Conservation (phyloP, 768 basidiomycete species). For the Tulasnella sp. region DNA sequence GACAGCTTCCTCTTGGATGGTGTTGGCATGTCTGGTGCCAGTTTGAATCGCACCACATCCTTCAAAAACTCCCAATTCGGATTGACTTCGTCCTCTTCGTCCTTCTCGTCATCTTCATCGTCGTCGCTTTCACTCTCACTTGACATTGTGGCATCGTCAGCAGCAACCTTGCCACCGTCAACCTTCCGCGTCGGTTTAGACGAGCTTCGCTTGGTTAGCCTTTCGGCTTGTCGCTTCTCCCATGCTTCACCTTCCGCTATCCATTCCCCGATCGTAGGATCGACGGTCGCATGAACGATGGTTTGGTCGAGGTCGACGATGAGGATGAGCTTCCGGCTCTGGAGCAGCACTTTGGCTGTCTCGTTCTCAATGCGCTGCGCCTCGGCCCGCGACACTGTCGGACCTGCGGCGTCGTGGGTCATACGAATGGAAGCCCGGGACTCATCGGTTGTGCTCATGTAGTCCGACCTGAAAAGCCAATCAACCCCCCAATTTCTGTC, state of each 20-base stretch:
- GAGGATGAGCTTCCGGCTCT: constrained; percentile 70
- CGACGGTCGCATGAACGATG: constrained; percentile 96
- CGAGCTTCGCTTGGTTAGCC: not conserved
- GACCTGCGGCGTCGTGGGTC: constrained; percentile 85
- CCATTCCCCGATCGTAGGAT: constrained; percentile 98
- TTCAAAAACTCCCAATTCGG: constrained; percentile 88
- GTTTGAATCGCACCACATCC: constrained; percentile 81
- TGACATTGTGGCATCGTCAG: constrained; percentile 24
- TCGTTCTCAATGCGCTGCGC: constrained; percentile 81
- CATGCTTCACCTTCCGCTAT: constrained; percentile 74
- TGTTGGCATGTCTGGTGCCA: constrained; percentile 60
- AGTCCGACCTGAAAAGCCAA: constrained; percentile 52
- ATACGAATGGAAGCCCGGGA: constrained; percentile 84
- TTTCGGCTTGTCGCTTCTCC: constrained; percentile 48
- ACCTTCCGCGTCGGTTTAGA: not conserved
- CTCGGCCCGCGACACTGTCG: constrained; percentile 86
- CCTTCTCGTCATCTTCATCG: constrained; percentile 29
- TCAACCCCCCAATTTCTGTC: not conserved
- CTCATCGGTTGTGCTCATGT: constrained; percentile 78
- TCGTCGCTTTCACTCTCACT: constrained; percentile 26
- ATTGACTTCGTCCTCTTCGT: constrained; percentile 47
- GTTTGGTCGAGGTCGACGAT: constrained; percentile 99
- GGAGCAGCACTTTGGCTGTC: constrained; percentile 67
- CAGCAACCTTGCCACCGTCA: not conserved
- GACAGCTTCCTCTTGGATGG: constrained; percentile 30